phyloP scores from a whole-genome alignment of 306 rosid genomes.

The Astragalus glycyphyllos region DNA sequence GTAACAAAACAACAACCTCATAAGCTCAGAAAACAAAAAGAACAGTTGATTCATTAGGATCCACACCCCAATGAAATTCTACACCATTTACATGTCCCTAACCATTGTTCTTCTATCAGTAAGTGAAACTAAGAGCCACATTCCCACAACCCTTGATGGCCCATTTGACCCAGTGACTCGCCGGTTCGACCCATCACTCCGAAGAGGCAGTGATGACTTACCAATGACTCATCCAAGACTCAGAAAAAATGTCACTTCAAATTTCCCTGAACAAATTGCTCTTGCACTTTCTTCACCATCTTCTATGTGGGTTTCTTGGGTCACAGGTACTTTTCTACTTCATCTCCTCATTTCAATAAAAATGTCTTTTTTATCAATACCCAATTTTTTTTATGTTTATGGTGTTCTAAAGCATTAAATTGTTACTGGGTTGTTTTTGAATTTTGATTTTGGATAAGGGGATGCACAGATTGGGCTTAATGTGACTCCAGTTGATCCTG shows the following conservation, averaged over 20 bases:
- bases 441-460: slow-evolving; percentile 57
- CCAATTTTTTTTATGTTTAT: background rate
- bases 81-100: slow-evolving; percentile 42
- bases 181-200: slow-evolving; percentile 66
- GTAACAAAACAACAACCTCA: background rate
- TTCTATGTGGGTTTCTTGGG: slow-evolving; percentile 93
- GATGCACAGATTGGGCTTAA: slow-evolving; percentile 81
- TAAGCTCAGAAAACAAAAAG: background rate
- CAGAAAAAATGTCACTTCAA: slow-evolving; percentile 66
- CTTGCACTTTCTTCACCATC: slow-evolving; percentile 81
- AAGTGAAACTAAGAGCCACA: slow-evolving; percentile 41
- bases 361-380: too few species aligned
- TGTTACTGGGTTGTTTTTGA: slow-evolving; percentile 37
- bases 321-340: slow-evolving; percentile 64
- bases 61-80: slow-evolving; percentile 46
- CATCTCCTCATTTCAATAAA: slow-evolving; percentile 19
- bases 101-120: slow-evolving; percentile 45
- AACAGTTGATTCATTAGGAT: background rate
- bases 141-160: slow-evolving; percentile 85
- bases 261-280: slow-evolving; percentile 86
- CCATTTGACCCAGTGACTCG: slow-evolving; percentile 78
- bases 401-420: slow-evolving; percentile 28
- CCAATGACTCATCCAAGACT: slow-evolving; percentile 90
- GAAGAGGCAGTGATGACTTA: slow-evolving; percentile 83
- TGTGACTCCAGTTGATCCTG: slow-evolving; percentile 74